Base-by-base conservation (phyloP, 768 basidiomycete genomes). In the Leucocoprinus leucothites region DNA sequence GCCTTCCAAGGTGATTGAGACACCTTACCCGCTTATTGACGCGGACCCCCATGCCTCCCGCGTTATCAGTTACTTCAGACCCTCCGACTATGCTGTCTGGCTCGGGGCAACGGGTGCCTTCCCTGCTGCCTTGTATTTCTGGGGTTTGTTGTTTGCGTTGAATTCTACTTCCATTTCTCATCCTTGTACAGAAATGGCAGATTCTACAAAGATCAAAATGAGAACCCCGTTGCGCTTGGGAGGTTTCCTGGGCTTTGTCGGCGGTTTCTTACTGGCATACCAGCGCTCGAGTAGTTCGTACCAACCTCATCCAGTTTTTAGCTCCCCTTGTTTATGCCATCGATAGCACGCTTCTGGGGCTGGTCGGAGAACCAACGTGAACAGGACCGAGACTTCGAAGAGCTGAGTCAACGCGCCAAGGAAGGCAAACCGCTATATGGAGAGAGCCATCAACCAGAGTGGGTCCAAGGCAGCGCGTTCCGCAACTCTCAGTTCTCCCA, bases 401-500 rank as follows among this genome's bases (percentile, higher is more conserved):
- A 98, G 69, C 75, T 98, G 42, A 82, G 81, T 44, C 83, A 89
- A 59, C 84, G 83, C 21, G 87, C 84, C 2, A 72, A 73, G 61
- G 82, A 87, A 57, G 95, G 95, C 54, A 85, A 92, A 71, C 85
- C 94, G 9, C 69, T 98, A 48, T 91, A 96, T 65, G 94, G 95
- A 57, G 79, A 86, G 64, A 92, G 90, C 9, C 78, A 81, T 61
- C 86, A 97, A 65, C 87, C 89, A 9, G 75, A 70, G 47, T 95
- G 92, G 87, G 84, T 97, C 43, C 94, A 97, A 71, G 85, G 79
- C 54, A 82, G 87, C 52, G 94, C 96, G 34, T 81, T 85, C 69
- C 78, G 89, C 62, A 98, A 98, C 76, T 95, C 92, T 9, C 86
- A 80, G 11, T 96, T 86, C 78, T 91, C 90, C n/a, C 93, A 95